Percentiles rank a stretch among this genome's conserved stretches.
Evolutionary conservation across 1,284 basidiomycete species (phyloP).

Genomic region (Cryptococcus depauperatus): DNA sequence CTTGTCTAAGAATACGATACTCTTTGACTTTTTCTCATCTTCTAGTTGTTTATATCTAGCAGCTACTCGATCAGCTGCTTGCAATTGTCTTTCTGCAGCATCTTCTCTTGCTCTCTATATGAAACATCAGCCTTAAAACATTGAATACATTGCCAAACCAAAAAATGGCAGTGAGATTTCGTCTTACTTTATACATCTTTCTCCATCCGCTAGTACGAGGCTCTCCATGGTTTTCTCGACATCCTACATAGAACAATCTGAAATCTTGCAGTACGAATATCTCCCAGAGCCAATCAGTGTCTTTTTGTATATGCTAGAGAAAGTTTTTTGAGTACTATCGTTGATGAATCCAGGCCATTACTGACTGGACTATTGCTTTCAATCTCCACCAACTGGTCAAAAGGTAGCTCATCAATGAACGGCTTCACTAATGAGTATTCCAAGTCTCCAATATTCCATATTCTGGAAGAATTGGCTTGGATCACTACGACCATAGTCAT

Average conservation of each 20-base stretch:
- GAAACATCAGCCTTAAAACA: not conserved
- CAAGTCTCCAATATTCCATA: conserved; percentile 36
- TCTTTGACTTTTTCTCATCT: conserved; percentile 26
- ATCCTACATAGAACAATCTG: conserved; percentile 29
- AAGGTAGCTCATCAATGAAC: conserved; percentile 29
- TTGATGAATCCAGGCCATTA: not conserved
- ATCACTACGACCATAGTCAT: conserved; percentile 17
- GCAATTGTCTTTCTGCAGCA: conserved; percentile 21
- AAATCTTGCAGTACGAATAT: conserved; percentile 28
- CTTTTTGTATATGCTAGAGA: conserved; percentile 32
- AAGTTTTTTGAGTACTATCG: not conserved
- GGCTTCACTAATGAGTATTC: conserved; percentile 26
- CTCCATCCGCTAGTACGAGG: conserved; percentile 34
- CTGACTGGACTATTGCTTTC: conserved; percentile 27
- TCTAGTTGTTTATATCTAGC: conserved; percentile 35
- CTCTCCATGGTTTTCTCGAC: conserved; percentile 21
- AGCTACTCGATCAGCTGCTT: conserved; percentile 25
- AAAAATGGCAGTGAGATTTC: not conserved
- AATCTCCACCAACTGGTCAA: conserved; percentile 32
- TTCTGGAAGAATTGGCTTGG: conserved; percentile 20
- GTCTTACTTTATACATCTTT: conserved; percentile 34
- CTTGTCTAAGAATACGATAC: conserved; percentile 32
- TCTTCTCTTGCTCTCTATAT: conserved; percentile 35
- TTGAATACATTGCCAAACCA: not conserved
- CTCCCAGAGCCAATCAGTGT: conserved; percentile 43